Base-by-base conservation (phyloP, 208 protist genomes). In the Acanthamoeba lugdunensis region DNA sequence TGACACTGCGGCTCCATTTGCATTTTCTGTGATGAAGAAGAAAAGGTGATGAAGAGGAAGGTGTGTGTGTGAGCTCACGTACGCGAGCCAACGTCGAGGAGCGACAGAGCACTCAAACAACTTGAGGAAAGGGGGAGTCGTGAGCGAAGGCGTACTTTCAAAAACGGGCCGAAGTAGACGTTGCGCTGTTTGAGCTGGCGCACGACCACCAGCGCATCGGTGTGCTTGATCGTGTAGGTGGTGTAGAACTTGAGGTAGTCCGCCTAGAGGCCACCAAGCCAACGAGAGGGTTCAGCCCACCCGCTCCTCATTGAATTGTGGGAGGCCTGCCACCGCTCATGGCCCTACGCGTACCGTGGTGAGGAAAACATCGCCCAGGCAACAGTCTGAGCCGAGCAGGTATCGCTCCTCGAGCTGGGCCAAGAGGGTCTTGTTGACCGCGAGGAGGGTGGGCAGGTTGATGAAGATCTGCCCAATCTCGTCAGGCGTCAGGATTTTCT, bases 211-310 rank as follows among this genome's bases (percentile, higher is more conserved):
- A 92, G 33, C 16, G 87, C 87, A 3, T 92, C 87, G 48, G 61
- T 45, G 37, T 92, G 87, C 30, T 92, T 92, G 52, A 92, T 75
- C 7, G 87, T 92, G 61, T 92, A 92, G 23, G 87, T 54, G 13
- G 87, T 75, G 87, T 92, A 92, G 41, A 92, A 75, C 61, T 92
- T 92, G 41, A 92, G 61, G 61, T 92, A 92, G 61, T 92, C 87
- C n/a, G 87, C 87, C 87, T 92, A 23, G 75, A 23, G 33, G 48
- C 48, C 48, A 61, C 48, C 48, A 61, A 25, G 18, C 13, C 54
- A 23, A 61, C 54, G 54, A 61, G 54, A 8, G 23, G 54, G 21
- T 23, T 16, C 54, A 61, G 21, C 54, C 13, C 7, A 18, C 52
- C 48, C 13, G 16, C 14, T 5, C 21, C 48, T 0, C 16, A 1